These are phyloP conservation scores for Pachyrhizus erosus DNA, from an alignment of 306 rosid genomes.

Conservation along the genomic window DNA sequence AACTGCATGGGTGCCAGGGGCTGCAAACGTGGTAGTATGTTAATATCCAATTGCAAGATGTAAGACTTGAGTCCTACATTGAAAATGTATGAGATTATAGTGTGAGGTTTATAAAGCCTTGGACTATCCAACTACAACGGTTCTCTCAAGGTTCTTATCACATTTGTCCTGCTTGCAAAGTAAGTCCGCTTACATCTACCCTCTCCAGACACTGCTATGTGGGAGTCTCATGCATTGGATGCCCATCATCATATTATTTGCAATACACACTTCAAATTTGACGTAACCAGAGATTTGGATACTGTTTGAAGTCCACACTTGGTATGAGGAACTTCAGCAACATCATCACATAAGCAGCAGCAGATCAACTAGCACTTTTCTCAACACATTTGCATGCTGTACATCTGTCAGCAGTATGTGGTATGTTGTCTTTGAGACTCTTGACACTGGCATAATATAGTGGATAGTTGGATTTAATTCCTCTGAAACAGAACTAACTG, in stretches of 20 bases:
- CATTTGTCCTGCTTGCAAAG: too few species aligned
- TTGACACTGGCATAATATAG: not conserved
- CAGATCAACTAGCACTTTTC: not conserved
- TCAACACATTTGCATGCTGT: not conserved
- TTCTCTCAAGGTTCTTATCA: too few species aligned
- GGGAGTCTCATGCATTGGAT: not conserved
- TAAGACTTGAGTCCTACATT: not conserved
- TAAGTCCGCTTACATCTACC: too few species aligned
- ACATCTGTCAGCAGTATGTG: not conserved
- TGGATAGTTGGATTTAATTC: not conserved
- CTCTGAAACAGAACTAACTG: not conserved
- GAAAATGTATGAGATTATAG: not conserved
- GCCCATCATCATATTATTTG: not conserved
- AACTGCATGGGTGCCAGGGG: not conserved
- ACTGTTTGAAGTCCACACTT: not conserved
- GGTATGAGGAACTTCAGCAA: not conserved
- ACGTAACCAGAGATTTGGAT: not conserved
- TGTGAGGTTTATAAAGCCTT: not conserved
- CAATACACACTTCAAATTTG: not conserved
- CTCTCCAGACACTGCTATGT: too few species aligned
- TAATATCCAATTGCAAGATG: not conserved
- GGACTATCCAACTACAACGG: not conserved
- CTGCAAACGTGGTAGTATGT: not conserved
- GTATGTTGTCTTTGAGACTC: not conserved
- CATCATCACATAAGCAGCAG: not conserved